These are phyloP conservation scores for Ramicandelaber brevisporus DNA, from an alignment of 192 early-diverging fungal species.

Conservation along the genomic window DNA sequence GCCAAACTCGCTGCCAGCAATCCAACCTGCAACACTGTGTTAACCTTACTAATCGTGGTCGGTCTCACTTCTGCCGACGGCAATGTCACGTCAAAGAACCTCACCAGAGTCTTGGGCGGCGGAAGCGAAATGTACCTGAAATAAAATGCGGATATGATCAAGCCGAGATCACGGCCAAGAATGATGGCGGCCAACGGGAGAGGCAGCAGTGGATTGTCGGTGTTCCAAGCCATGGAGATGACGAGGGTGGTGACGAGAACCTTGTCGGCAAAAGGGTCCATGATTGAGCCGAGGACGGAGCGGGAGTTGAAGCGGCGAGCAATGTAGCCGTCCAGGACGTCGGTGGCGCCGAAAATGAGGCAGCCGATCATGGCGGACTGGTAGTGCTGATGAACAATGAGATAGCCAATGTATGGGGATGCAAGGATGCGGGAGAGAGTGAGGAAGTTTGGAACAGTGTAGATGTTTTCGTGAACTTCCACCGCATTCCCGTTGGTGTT, in stretches of 20 bases:
- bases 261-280: constrained; percentile 90
- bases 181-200: constrained; percentile 52
- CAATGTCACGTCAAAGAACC: constrained; percentile 78
- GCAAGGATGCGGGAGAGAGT: constrained; percentile 53
- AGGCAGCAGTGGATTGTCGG: constrained; percentile 52
- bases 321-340: constrained; percentile 73
- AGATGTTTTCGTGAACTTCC: constrained; percentile 63
- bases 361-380: constrained; percentile 44
- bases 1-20: constrained; percentile 54
- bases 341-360: constrained; percentile 58
- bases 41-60: constrained; percentile 68
- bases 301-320: constrained; percentile 67
- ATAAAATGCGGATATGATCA: constrained; percentile 54
- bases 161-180: constrained; percentile 56
- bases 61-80: constrained; percentile 78
- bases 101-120: constrained; percentile 50
- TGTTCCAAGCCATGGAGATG: constrained; percentile 39
- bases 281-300: constrained; percentile 62
- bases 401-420: constrained; percentile 72
- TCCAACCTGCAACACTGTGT: constrained; percentile 63
- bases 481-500: too few species aligned
- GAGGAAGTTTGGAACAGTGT: constrained; percentile 73
- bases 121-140: constrained; percentile 71
- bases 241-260: constrained; percentile 74
- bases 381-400: constrained; percentile 52